These are phyloP conservation scores for Cutaneotrichosporon sp. DNA, from an alignment of 1,284 basidiomycete genomes.

Conservation along the genomic window DNA sequence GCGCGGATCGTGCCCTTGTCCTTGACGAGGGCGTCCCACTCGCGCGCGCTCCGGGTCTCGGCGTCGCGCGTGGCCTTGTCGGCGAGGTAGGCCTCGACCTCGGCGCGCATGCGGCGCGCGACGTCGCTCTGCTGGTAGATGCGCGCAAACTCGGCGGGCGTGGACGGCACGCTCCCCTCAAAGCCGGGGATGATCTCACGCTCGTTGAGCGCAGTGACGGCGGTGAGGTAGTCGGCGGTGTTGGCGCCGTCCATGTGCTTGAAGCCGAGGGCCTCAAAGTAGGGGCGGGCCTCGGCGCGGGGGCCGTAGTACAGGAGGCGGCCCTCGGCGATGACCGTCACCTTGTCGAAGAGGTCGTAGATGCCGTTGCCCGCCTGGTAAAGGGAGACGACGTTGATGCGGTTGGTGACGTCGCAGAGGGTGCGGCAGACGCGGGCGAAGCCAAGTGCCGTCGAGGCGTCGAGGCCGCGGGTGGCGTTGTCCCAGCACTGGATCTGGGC, in stretches of 20 bases:
- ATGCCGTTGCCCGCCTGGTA: slow-evolving; percentile 66
- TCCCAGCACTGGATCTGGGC: slow-evolving; percentile 69
- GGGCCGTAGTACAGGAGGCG: slow-evolving; percentile 80
- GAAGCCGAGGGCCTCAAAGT: slow-evolving; percentile 79
- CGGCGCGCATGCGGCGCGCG: slow-evolving; percentile 34
- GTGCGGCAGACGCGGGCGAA: slow-evolving; percentile 71
- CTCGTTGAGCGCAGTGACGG: slow-evolving; percentile 62
- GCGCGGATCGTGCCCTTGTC: slow-evolving; percentile 18
- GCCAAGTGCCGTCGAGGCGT: slow-evolving; percentile 81
- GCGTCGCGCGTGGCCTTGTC: slow-evolving; percentile 23
- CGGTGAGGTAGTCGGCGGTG: slow-evolving; percentile 63
- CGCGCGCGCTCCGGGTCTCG: slow-evolving; percentile 29
- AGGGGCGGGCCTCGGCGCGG: slow-evolving; percentile 67
- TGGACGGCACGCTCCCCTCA: slow-evolving; percentile 59
- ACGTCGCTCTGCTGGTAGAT: slow-evolving; percentile 38
- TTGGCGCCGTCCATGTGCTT: slow-evolving; percentile 55
- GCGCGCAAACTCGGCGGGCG: slow-evolving; percentile 61
- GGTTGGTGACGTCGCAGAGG: slow-evolving; percentile 73
- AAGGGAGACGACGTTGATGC: slow-evolving; percentile 75
- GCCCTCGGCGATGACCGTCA: slow-evolving; percentile 71
- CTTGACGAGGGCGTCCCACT: slow-evolving; percentile 33
- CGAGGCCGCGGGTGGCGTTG: slow-evolving; percentile 61
- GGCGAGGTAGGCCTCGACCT: slow-evolving; percentile 39
- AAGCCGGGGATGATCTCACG: slow-evolving; percentile 60
- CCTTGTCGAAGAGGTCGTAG: slow-evolving; percentile 60